Evolutionary conservation across 2,329 filamentous ascomycete genomes (phyloP).

Genomic region (Xylariales sp.): DNA sequence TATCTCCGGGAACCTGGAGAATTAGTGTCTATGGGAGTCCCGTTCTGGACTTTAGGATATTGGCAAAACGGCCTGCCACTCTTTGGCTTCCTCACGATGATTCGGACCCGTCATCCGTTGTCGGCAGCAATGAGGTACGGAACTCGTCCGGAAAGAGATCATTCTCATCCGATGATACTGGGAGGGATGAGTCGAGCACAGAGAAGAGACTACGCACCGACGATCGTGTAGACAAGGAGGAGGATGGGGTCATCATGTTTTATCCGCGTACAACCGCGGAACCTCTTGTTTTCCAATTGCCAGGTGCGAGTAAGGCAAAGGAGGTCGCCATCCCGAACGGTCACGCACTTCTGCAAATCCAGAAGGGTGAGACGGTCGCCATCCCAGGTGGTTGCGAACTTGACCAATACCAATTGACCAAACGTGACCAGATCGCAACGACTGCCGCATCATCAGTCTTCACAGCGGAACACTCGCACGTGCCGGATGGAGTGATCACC

Average conservation of each 20-base stretch:
- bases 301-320: conserved; percentile 40
- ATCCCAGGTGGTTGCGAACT: conserved; percentile 47
- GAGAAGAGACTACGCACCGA: conserved; percentile 38
- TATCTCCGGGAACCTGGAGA: conserved; percentile 53
- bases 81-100: conserved; percentile 29
- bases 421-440: conserved; percentile 51
- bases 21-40: conserved; percentile 45
- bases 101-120: conserved; percentile 21
- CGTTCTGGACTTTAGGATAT: conserved; percentile 53
- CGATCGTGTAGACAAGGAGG: conserved; percentile 21
- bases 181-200: conserved; percentile 22
- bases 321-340: conserved; percentile 41
- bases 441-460: conserved; percentile 53
- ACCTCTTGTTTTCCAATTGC: conserved; percentile 47
- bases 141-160: conserved; percentile 49
- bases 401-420: conserved; percentile 51
- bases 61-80: conserved; percentile 48
- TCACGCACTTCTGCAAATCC: conserved; percentile 48
- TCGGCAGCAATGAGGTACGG: conserved; percentile 28
- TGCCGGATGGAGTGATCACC: conserved; percentile 50
- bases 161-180: conserved; percentile 39
- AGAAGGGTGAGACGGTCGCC: conserved; percentile 43
- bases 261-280: conserved; percentile 41
- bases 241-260: conserved; percentile 53
- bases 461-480: conserved; percentile 47